A percentile compares a stretch with the other conserved stretches of the same genome.
Evolutionary conservation across 2,329 filamentous ascomycete genomes (phyloP).

Genomic region (Talaromyces sp.): DNA sequence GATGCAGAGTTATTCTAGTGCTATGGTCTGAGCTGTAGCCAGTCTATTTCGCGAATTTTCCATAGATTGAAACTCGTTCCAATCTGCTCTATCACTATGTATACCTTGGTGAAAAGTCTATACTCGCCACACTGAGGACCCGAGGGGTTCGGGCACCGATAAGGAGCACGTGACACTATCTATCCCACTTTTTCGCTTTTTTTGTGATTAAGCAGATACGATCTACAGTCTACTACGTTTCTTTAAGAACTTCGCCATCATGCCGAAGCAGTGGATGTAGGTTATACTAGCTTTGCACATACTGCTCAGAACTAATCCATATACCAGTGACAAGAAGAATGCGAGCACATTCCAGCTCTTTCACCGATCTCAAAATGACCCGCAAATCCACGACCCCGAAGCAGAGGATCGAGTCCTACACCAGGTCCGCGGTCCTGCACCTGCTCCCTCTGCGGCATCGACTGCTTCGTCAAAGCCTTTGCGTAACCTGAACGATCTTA

Average conservation of each 20-base stretch:
- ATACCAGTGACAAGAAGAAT: conserved; percentile 76
- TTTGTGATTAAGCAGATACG: conserved; percentile 16
- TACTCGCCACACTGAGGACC: conserved; percentile 19
- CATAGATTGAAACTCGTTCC: neutral
- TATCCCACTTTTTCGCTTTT: conserved; percentile 32
- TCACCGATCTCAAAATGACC: conserved; percentile 95
- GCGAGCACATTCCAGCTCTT: conserved; percentile 93
- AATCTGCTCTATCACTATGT: neutral
- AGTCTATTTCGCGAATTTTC: neutral
- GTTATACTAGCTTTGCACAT: conserved; percentile 35
- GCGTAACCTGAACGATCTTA: conserved; percentile 71
- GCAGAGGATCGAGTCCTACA: conserved; percentile 91
- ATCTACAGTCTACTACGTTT: neutral
- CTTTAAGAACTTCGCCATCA: conserved; percentile 50
- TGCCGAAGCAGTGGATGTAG: conserved; percentile 78
- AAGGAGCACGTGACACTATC: conserved; percentile 35
- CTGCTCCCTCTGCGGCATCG: conserved; percentile 27
- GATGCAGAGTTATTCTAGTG: neutral
- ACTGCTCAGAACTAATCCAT: conserved; percentile 31
- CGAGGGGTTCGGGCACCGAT: conserved; percentile 30
- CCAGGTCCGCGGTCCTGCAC: conserved; percentile 54
- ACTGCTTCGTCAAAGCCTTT: conserved; percentile 51
- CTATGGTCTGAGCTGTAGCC: too few species aligned
- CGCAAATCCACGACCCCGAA: conserved; percentile 87
- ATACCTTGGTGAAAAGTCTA: neutral